Base-by-base conservation (phyloP, 1,139 yeast species). In the Pichia sp. region DNA sequence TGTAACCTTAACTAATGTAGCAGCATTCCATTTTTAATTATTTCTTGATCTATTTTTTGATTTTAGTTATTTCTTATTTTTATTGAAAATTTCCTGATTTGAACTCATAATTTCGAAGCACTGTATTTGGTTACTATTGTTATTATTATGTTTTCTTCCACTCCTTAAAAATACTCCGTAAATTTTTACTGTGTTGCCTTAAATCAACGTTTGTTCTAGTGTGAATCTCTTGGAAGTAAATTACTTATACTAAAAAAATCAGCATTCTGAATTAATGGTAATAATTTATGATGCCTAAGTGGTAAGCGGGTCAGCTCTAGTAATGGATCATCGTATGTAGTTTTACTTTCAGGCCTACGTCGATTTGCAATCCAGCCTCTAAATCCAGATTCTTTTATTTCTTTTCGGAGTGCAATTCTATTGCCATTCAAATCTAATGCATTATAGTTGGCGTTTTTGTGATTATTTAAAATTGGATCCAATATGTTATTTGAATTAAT, bases 291-390 rank as follows among this genome's bases (percentile, higher is more conserved):
- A 10, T 22, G 22, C 11, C 22, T 19, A 11, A 3, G 11, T 14
- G n/a, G n/a, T 7, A n/a, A 38, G 14, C 11, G 29, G 11, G 30
- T 27, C 2, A 42, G 47, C n/a, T 50, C 13, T 6, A 44, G 47
- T 25, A 41, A 18, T 9, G 14, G 28, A n/a, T 47, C 41, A 29
- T 44, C 33, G 19, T 45, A 47, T 7, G 42, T 50, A 41, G 42
- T 46, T 27, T 38, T 39, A 16, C 48, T 47, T 30, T 45, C 51
- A 19, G 48, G 47, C 14, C 44, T 27, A 9, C 39, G n/a, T 13
- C 39, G 39, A 28, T 52, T 52, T n/a, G 41, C 18, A 16, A 52
- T 33, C 52, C 50, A 39, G 2, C 44, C 50, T 43, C 36, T 46
- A 5, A 46, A 5, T 14, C 49, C 47, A 30, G 10, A 11, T 11